phyloP scores from a whole-genome alignment of 2,329 filamentous ascomycete genomes.

The Catunica adiposa region DNA sequence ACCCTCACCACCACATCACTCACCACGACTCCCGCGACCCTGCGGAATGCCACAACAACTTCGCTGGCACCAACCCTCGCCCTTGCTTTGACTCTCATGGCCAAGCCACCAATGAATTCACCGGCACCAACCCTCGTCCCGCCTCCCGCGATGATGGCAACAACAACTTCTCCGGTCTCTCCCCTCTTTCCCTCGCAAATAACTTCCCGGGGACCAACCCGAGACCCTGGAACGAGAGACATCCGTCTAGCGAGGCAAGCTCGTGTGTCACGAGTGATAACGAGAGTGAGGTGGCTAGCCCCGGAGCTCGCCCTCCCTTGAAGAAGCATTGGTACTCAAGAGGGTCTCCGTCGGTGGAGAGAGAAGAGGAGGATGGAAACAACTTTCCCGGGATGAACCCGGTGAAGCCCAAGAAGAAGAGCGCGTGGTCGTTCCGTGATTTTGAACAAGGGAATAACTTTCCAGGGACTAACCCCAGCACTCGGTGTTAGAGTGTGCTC shows the following conservation, averaged over 20 bases:
- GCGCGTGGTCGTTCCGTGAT: constrained; percentile 2
- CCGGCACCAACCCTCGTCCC: constrained; percentile 7
- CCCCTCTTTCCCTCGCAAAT: neutral
- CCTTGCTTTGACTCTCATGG: neutral
- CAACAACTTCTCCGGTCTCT: constrained; percentile 13
- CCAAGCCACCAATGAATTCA: constrained; percentile 10
- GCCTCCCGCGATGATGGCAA: neutral
- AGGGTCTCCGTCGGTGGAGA: neutral
- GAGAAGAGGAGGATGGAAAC: constrained; percentile 12
- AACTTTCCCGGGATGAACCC: constrained; percentile 15
- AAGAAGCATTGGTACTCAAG: neutral
- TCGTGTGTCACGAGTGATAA: constrained; percentile 4
- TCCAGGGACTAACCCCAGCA: constrained; percentile 9
- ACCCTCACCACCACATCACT: neutral
- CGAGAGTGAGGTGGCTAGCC: neutral
- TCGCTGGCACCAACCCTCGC: constrained; percentile 14
- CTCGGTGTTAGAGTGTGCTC: neutral
- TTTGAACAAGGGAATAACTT: constrained; percentile 13
- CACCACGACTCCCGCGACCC: constrained; percentile 1
- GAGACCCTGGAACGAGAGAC: neutral
- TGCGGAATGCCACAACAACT: constrained; percentile 15
- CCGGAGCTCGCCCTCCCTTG: neutral
- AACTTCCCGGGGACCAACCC: constrained; percentile 13
- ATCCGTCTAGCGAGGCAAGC: neutral
- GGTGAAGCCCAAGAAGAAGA: neutral